Percentiles rank a stretch among this genome's conserved stretches.
Evolutionary conservation across 129 eudicot species (phyloP).

Genomic region (Chrysanthemum lavandulifolium): DNA sequence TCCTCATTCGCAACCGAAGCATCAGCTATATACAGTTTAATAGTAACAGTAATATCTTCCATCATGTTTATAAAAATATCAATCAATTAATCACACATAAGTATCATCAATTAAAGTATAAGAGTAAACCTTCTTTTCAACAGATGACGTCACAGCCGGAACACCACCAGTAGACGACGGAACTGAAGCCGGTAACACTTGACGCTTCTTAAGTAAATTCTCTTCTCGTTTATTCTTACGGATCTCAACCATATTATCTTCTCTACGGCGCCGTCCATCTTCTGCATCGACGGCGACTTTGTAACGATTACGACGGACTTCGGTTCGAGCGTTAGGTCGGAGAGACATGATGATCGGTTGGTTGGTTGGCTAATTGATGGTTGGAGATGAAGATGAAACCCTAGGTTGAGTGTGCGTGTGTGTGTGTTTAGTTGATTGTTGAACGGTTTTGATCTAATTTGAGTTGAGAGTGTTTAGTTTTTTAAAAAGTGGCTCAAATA

Average conservation of each 20-base stretch:
- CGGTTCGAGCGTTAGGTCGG: slow-evolving; percentile 64
- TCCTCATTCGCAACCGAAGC: too few relatives aligned
- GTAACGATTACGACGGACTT: slow-evolving; percentile 81
- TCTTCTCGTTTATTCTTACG: slow-evolving; percentile 81
- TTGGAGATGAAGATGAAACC: slow-evolving; percentile 19
- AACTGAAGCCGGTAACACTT: slow-evolving; percentile 53
- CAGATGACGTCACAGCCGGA: slow-evolving; percentile 29
- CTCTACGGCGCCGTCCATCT: slow-evolving; percentile 80
- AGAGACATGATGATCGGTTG: slow-evolving; percentile 56
- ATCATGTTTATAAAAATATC: too few relatives aligned
- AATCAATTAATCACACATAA: not conserved
- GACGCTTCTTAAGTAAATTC: slow-evolving; percentile 81
- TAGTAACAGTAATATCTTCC: too few relatives aligned
- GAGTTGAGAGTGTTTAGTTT: too few relatives aligned
- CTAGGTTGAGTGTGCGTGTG: slow-evolving; percentile 3
- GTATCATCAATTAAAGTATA: not conserved
- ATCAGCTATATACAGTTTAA: too few relatives aligned
- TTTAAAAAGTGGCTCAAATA: too few relatives aligned
- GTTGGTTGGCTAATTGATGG: slow-evolving; percentile 1
- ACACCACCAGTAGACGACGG: slow-evolving; percentile 36
- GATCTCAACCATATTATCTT: slow-evolving; percentile 94
- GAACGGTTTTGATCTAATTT: too few relatives aligned
- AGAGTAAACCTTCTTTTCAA: slow-evolving; percentile 54
- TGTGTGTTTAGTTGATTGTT: too few relatives aligned
- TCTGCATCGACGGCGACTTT: slow-evolving; percentile 87